These are phyloP conservation scores for Phytophthora meadii DNA, from an alignment of 352 stramenopile species.

Conservation along the genomic window DNA sequence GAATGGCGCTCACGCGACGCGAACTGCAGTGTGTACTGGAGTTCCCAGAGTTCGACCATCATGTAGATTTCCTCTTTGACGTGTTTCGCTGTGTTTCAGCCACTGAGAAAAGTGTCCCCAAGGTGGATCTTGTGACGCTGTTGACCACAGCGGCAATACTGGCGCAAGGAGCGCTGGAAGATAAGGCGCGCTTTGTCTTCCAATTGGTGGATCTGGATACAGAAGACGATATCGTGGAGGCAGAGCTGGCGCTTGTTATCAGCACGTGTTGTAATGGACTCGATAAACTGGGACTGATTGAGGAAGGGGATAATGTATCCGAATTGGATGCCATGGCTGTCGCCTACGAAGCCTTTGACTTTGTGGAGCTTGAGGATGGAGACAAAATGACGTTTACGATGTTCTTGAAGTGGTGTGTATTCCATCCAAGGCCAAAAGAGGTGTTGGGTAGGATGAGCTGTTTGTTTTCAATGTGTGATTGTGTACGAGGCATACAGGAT, in stretches of 20 bases:
- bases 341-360: slow-evolving; percentile 75
- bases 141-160: slow-evolving; percentile 53
- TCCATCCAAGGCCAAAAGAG: slow-evolving; percentile 60
- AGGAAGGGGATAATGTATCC: slow-evolving; percentile 10
- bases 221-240: slow-evolving; percentile 79
- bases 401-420: slow-evolving; percentile 75
- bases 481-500: slow-evolving; percentile 41
- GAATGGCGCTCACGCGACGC: slow-evolving; percentile 64
- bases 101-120: slow-evolving; percentile 4
- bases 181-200: slow-evolving; percentile 70
- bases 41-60: slow-evolving; percentile 37
- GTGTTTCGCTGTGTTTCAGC: slow-evolving; percentile 38
- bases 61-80: slow-evolving; percentile 61
- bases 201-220: slow-evolving; percentile 73
- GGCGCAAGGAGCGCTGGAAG: slow-evolving; percentile 53
- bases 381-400: slow-evolving; percentile 74
- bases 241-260: slow-evolving; percentile 74
- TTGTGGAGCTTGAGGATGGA: slow-evolving; percentile 61
- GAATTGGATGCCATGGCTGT: slow-evolving; percentile 64
- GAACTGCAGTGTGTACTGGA: slow-evolving; percentile 74
- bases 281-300: slow-evolving; percentile 39
- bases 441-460: slow-evolving; percentile 69
- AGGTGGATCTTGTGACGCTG: slow-evolving; percentile 68
- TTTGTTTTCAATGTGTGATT: slow-evolving; percentile 49
- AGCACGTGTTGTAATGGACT: slow-evolving; percentile 58